phyloP scores from a whole-genome alignment of 306 rosid species.

The Sicyos edulis region DNA sequence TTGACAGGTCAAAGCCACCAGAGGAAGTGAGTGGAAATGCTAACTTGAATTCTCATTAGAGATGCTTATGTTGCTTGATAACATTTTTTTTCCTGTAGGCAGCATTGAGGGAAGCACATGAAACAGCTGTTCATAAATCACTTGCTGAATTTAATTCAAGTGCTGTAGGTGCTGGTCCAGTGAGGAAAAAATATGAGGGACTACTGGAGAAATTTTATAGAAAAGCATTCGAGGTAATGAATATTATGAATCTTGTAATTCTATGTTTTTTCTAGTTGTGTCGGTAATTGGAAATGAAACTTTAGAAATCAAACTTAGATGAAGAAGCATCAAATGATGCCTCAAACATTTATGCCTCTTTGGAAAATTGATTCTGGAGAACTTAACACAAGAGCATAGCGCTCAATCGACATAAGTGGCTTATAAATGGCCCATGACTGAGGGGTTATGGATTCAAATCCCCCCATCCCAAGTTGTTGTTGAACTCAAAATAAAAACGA shows the following conservation, averaged over 20 bases:
- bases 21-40: slow-evolving; percentile 69
- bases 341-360: neutral
- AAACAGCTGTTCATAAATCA: slow-evolving; percentile 69
- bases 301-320: neutral
- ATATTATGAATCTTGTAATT: neutral
- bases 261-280: neutral
- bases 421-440: too few relatives aligned
- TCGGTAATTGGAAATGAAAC: neutral
- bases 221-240: slow-evolving; percentile 78
- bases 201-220: slow-evolving; percentile 58
- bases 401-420: too few relatives aligned
- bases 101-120: slow-evolving; percentile 85
- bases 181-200: slow-evolving; percentile 75
- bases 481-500: neutral
- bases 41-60: slow-evolving; percentile 17
- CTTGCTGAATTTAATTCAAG: slow-evolving; percentile 59
- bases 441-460: too few relatives aligned
- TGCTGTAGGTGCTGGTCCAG: slow-evolving; percentile 85
- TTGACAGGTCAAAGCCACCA: slow-evolving; percentile 68
- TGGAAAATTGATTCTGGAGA: neutral
- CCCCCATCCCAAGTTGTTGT: too few relatives aligned
- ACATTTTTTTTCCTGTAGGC: slow-evolving; percentile 39
- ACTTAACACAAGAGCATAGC: too few relatives aligned
- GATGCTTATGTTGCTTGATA: slow-evolving; percentile 12
- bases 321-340: neutral